These are phyloP conservation scores for Cardiospermum halicacabum DNA, from an alignment of 345 rosid genomes.

Conservation along the genomic window DNA sequence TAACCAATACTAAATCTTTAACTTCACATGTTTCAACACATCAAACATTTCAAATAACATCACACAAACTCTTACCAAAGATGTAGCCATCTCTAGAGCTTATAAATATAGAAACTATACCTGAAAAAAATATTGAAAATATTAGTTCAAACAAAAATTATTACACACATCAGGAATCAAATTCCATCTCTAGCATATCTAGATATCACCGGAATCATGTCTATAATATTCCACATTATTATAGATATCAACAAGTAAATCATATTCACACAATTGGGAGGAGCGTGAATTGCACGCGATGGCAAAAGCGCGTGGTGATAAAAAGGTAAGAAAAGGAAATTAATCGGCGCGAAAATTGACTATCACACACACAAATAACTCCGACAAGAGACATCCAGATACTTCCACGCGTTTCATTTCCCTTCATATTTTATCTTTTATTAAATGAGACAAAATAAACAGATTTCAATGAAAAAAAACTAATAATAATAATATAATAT, in stretches of 20 bases:
- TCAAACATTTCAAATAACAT: not conserved
- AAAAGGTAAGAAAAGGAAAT: not conserved
- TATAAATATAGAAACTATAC: not conserved
- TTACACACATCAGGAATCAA: too few species aligned
- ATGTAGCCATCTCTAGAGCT: constrained; percentile 7
- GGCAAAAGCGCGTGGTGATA: not conserved
- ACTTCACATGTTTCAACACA: not conserved
- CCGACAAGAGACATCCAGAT: constrained; percentile 10
- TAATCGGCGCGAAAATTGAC: constrained; percentile 1
- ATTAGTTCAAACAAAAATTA: not conserved
- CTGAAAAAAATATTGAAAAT: not conserved
- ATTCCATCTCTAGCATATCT: too few species aligned
- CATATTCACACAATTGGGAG: not conserved
- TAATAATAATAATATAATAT: too few species aligned
- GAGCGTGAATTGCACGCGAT: constrained; percentile 4
- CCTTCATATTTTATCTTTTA: not conserved
- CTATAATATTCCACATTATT: too few species aligned
- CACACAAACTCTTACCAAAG: constrained; percentile 10
- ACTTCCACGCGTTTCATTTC: constrained; percentile 18
- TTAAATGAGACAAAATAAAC: not conserved
- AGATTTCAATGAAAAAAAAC: not conserved
- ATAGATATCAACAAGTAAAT: too few species aligned
- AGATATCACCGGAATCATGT: too few species aligned
- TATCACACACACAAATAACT: constrained; percentile 6
- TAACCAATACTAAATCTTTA: not conserved